Conservation (phyloP, 148 eudicot genomes). For the Cornus kousa region DNA sequence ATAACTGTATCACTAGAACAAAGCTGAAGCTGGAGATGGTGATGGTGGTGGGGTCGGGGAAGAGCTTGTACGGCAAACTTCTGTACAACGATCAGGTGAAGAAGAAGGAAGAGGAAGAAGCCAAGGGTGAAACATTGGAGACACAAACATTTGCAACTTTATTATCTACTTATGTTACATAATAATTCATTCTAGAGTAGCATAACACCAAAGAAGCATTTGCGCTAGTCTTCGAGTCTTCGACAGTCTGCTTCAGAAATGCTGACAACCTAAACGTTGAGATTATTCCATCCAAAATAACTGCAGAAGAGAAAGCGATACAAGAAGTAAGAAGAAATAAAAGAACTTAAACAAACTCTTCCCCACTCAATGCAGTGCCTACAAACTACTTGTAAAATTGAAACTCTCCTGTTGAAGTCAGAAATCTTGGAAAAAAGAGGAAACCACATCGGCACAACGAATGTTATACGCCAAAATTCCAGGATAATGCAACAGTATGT, state of each 20-base stretch:
- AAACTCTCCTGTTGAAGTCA: not conserved
- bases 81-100: not conserved
- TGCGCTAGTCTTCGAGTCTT: not conserved
- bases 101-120: not conserved
- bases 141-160: not conserved
- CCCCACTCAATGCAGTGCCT: constrained; percentile 1
- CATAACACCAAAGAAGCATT: constrained; percentile 8
- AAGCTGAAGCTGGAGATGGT: not conserved
- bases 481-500: not conserved
- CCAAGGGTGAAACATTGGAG: not conserved
- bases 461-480: not conserved
- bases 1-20: not conserved
- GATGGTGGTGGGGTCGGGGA: no score
- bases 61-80: no score
- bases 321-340: not conserved
- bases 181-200: not conserved
- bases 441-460: not conserved
- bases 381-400: not conserved
- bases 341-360: not conserved
- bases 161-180: not conserved
- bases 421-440: not conserved
- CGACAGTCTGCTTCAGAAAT: not conserved
- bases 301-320: constrained; percentile 6
- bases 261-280: not conserved
- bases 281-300: not conserved